These are phyloP conservation scores for Astraeus odoratus DNA, from an alignment of 768 basidiomycete genomes.

Conservation along the genomic window DNA sequence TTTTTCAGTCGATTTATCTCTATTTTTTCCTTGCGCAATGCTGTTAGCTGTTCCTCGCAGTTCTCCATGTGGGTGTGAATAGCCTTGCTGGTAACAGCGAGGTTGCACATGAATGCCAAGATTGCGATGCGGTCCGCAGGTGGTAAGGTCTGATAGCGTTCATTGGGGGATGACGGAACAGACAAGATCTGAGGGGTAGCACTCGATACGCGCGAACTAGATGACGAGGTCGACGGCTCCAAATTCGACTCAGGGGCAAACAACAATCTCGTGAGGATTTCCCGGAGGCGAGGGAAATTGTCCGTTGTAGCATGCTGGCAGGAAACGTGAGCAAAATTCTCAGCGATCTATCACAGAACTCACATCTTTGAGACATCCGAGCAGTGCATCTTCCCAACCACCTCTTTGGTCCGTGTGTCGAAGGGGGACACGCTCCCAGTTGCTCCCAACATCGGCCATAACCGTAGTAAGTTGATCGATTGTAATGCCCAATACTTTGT, in stretches of 20 bases:
- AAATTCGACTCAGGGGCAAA: slow-evolving; percentile 51
- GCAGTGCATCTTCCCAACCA: slow-evolving; percentile 88
- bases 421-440: slow-evolving; percentile 77
- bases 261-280: slow-evolving; percentile 63
- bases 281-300: slow-evolving; percentile 68
- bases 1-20: slow-evolving; percentile 90
- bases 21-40: slow-evolving; percentile 90
- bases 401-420: slow-evolving; percentile 67
- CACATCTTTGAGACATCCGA: slow-evolving; percentile 87
- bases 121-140: slow-evolving; percentile 79
- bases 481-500: slow-evolving; percentile 45
- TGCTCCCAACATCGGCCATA: slow-evolving; percentile 78
- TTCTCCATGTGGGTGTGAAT: slow-evolving; percentile 87
- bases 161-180: slow-evolving; percentile 45
- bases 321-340: slow-evolving; percentile 1
- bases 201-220: slow-evolving; percentile 42
- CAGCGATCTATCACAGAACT: slow-evolving; percentile 27
- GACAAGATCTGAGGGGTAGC: slow-evolving; percentile 36
- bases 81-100: slow-evolving; percentile 84
- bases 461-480: slow-evolving; percentile 58
- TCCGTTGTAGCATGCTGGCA: slow-evolving; percentile 64
- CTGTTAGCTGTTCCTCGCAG: slow-evolving; percentile 84
- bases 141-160: slow-evolving; percentile 69
- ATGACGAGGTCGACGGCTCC: slow-evolving; percentile 39
- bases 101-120: slow-evolving; percentile 81